Evolutionary conservation across 176 grass and related monocot species (phyloP).

Genomic region (Avena sativa): DNA sequence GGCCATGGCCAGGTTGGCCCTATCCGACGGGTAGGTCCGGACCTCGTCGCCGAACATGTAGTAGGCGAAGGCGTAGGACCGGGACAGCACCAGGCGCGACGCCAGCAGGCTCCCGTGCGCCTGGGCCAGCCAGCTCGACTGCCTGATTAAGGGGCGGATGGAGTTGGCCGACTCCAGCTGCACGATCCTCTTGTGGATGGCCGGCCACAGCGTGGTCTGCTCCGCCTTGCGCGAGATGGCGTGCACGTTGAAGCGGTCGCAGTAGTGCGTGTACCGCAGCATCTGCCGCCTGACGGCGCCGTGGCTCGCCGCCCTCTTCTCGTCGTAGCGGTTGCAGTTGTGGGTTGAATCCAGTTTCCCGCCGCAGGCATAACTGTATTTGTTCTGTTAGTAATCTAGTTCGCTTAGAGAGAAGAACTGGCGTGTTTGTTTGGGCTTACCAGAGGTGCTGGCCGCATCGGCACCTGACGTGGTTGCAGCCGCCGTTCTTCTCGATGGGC

Average conservation of each 20-base stretch:
- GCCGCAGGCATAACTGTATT: slow-evolving; percentile 4
- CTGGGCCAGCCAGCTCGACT: slow-evolving; percentile 30
- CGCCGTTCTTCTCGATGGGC: slow-evolving; percentile 29
- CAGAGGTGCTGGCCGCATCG: not conserved
- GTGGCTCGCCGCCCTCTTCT: slow-evolving; percentile 12
- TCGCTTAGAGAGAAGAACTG: not conserved
- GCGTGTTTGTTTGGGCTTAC: not conserved
- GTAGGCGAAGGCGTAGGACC: slow-evolving; percentile 56
- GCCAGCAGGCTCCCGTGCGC: slow-evolving; percentile 19
- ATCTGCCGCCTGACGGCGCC: not conserved
- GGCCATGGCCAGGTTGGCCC: slow-evolving; percentile 21
- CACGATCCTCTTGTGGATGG: not conserved
- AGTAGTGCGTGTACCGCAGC: slow-evolving; percentile 42
- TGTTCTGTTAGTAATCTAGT: not conserved
- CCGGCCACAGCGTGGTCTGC: not conserved
- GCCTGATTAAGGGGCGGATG: not conserved
- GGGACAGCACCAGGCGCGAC: slow-evolving; percentile 30
- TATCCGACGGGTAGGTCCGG: not conserved
- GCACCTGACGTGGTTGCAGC: slow-evolving; percentile 15
- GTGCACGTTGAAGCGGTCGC: slow-evolving; percentile 41
- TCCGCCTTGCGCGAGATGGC: slow-evolving; percentile 21
- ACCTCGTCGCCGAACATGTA: slow-evolving; percentile 55
- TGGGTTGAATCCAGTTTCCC: not conserved
- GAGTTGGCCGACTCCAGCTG: slow-evolving; percentile 5
- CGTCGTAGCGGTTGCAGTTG: slow-evolving; percentile 45